These are phyloP conservation scores for Aspergillus affinis DNA, from an alignment of 495 filamentous ascomycete genomes.

Conservation along the genomic window DNA sequence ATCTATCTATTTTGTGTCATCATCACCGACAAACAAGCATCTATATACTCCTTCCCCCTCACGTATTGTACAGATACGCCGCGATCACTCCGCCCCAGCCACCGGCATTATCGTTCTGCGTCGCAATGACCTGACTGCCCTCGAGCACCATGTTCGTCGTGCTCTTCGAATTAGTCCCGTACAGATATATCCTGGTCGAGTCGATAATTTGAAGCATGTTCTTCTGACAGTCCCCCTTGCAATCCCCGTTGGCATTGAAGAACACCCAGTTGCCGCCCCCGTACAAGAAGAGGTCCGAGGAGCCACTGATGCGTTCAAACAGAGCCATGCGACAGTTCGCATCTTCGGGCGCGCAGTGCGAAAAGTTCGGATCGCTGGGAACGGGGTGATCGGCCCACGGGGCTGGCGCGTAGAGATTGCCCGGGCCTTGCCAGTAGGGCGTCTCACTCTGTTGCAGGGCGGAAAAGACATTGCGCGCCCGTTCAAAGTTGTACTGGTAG, in stretches of 20 bases:
- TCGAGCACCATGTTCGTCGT: constrained; percentile 43
- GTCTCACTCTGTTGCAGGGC: constrained; percentile 48
- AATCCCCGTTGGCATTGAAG: constrained; percentile 44
- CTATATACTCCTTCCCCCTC: constrained; percentile 2
- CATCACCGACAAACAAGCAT: background rate
- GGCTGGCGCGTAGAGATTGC: constrained; percentile 37
- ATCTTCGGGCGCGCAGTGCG: constrained; percentile 32
- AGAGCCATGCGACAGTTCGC: constrained; percentile 43
- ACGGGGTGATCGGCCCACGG: constrained; percentile 39
- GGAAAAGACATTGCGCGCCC: constrained; percentile 47
- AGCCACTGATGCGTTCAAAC: constrained; percentile 36
- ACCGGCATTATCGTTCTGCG: constrained; percentile 47
- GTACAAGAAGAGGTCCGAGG: constrained; percentile 54
- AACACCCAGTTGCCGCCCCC: constrained; percentile 54
- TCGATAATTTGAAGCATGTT: constrained; percentile 39
- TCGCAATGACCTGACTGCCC: constrained; percentile 28
- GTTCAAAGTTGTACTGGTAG: constrained; percentile 52
- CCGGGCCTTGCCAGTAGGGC: constrained; percentile 47
- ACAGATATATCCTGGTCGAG: constrained; percentile 37
- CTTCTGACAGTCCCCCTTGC: constrained; percentile 42
- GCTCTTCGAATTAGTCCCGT: constrained; percentile 43
- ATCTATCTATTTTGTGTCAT: background rate
- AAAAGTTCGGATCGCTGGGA: constrained; percentile 45
- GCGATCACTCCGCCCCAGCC: constrained; percentile 60
- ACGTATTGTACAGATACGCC: constrained; percentile 35